Conservation (phyloP, 805 yeast genomes). For the Metschnikowia baotianmanensis region DNA sequence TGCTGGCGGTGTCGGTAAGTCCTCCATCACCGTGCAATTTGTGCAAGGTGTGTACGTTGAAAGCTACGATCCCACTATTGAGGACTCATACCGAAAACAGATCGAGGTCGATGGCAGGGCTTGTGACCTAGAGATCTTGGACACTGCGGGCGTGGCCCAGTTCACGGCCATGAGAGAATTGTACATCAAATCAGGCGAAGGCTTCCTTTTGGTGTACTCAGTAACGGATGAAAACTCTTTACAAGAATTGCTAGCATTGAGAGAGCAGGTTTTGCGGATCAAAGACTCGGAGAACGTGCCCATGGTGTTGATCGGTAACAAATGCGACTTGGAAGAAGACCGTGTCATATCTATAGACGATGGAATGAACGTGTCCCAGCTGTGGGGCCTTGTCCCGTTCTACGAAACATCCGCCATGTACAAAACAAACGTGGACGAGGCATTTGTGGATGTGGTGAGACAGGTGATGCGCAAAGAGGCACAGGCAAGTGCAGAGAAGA, state of each 20-base stretch:
- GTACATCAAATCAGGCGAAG: slow-evolving; percentile 85
- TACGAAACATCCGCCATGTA: slow-evolving; percentile 93
- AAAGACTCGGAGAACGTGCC: slow-evolving; percentile 79
- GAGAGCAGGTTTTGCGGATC: slow-evolving; percentile 81
- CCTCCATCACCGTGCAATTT: slow-evolving; percentile 88
- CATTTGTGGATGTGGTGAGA: slow-evolving; percentile 82
- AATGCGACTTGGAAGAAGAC: slow-evolving; percentile 77
- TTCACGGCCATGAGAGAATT: slow-evolving; percentile 94
- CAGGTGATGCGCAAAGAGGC: slow-evolving; percentile 81
- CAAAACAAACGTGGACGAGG: slow-evolving; percentile 86
- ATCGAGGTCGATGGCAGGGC: slow-evolving; percentile 85
- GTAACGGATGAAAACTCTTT: slow-evolving; percentile 65
- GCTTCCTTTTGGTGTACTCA: slow-evolving; percentile 55
- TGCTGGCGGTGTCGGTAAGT: slow-evolving; percentile 97
- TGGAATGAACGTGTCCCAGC: slow-evolving; percentile 78
- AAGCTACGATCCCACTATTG: slow-evolving; percentile 94
- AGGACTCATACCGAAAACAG: slow-evolving; percentile 89
- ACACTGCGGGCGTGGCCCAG: slow-evolving; percentile 73
- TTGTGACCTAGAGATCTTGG: slow-evolving; percentile 72
- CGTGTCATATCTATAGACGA: slow-evolving; percentile 76
- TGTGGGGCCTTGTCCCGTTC: slow-evolving; percentile 89
- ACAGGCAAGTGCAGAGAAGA: slow-evolving; percentile 42
- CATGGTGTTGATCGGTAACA: slow-evolving; percentile 88
- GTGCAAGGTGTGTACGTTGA: slow-evolving; percentile 89
- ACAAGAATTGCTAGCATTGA: slow-evolving; percentile 70